Evolutionary conservation across 2,329 filamentous ascomycete species (phyloP), one percentile per base, ranked within the genome.

Genomic region (Fusarium sterilihyphosum): DNA sequence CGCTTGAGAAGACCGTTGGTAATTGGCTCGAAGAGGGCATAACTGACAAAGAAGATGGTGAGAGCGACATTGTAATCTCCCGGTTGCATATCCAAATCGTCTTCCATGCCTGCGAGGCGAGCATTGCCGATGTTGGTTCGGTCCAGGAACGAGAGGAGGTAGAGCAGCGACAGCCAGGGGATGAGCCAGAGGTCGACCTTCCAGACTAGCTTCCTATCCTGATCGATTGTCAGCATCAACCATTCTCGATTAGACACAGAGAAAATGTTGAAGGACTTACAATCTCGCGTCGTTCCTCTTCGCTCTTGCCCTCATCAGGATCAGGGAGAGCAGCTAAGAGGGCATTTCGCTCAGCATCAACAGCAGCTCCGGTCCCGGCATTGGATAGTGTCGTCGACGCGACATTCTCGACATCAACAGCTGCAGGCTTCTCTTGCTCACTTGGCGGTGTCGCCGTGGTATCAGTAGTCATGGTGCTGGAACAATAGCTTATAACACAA

Each of bases 31-130:
- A 91, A 91, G 18, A 92, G 81, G 2, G 90, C 84, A 76, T 94
- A 94, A 12, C 90, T 91, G 62, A 93, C 85, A 83, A 94, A 94
- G 84, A 94, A 94, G 74, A 93, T 87, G n/a, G 81, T 82, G 13
- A 90, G 84, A 8, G 75, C 22, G 20, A 89, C 80, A 78, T 93
- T 92, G 80, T 92, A 93, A 78, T 92, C 85, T 56, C 46, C 61
- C 6, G 11, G 40, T 2, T 2, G 5, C 73, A 80, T 78, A 7
- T 20, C 71, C 9, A 77, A 63, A 2, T 63, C 61, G 0, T 62
- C 66, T 38, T 78, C 77, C 76, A 78, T 73, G 16, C 57, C 59
- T 22, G 66, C 77, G 7, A 78, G 73, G 16, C 77, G 75, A 5
- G 89, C 90, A 80, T 92, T 92, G 29, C 89, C 88, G 13, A 82